Evolutionary conservation across 1,284 basidiomycete genomes (phyloP).

Genomic region (Mycosarcoma mackinlayi): DNA sequence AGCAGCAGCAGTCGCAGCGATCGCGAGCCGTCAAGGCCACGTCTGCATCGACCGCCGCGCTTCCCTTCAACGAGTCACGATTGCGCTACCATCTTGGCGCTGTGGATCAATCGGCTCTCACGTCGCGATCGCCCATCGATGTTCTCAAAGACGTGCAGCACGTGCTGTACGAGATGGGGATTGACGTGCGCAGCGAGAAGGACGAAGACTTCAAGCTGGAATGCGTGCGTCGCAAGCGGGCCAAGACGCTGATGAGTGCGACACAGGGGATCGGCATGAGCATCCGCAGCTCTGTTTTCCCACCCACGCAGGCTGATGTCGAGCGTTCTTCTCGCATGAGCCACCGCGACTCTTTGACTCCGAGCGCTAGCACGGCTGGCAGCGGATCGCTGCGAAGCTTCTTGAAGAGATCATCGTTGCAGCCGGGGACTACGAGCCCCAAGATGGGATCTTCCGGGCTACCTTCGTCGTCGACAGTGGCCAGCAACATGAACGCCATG

Average conservation of each 20-base stretch:
- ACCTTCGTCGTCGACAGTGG: constrained; percentile 18
- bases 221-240: constrained; percentile 62
- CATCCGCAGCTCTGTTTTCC: constrained; percentile 62
- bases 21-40: constrained; percentile 2
- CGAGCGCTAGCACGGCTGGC: constrained; percentile 39
- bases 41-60: constrained; percentile 1
- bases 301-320: constrained; percentile 59
- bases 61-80: constrained; percentile 71
- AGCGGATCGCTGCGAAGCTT: constrained; percentile 55
- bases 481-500: constrained; percentile 8
- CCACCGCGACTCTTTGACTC: constrained; percentile 27
- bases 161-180: constrained; percentile 87
- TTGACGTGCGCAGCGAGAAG: constrained; percentile 84
- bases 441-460: constrained; percentile 12
- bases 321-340: constrained; percentile 50
- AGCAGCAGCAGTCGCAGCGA: constrained; percentile 20
- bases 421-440: constrained; percentile 24
- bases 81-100: constrained; percentile 90
- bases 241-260: constrained; percentile 59
- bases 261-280: constrained; percentile 59
- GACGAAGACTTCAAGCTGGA: constrained; percentile 74
- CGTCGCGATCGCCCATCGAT: constrained; percentile 82
- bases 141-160: constrained; percentile 85
- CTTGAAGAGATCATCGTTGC: constrained; percentile 51
- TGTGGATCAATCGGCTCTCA: constrained; percentile 90